Evolutionary conservation across 2,329 filamentous ascomycete species (phyloP).

Genomic region (Microdochium bolleyi): DNA sequence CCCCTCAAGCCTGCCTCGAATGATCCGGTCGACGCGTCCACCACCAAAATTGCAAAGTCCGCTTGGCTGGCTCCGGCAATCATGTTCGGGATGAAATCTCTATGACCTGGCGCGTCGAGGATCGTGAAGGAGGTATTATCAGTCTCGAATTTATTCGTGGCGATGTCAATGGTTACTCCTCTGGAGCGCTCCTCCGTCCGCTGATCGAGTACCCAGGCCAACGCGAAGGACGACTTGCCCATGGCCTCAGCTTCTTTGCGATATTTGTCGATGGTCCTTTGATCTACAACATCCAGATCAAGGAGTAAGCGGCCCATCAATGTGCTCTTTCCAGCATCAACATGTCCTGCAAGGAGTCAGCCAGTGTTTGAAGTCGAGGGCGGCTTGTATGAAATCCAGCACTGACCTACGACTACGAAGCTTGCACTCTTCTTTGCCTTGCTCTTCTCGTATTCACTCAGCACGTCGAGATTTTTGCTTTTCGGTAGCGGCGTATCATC

Average conservation of each 20-base stretch:
- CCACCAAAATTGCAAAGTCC: conserved; percentile 89
- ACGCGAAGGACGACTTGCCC: conserved; percentile 89
- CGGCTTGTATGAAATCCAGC: background rate
- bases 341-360: conserved; percentile 58
- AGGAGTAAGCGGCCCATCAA: conserved; percentile 92
- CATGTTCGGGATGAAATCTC: conserved; percentile 98
- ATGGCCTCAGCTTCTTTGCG: conserved; percentile 82
- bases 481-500: conserved; percentile 49
- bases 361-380: conserved; percentile 4
- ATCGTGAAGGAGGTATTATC: conserved; percentile 84
- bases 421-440: conserved; percentile 74
- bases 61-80: conserved; percentile 94
- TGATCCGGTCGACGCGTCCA: conserved; percentile 82
- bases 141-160: conserved; percentile 90
- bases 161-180: conserved; percentile 94
- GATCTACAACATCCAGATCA: conserved; percentile 81
- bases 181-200: conserved; percentile 80
- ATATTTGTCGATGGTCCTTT: conserved; percentile 82
- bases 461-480: conserved; percentile 77
- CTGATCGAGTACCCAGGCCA: conserved; percentile 96
- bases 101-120: conserved; percentile 87
- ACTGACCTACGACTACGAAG: conserved; percentile 84
- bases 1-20: conserved; percentile 92
- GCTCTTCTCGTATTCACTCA: conserved; percentile 70
- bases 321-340: conserved; percentile 96